Percentiles rank a stretch among this genome's conserved stretches.
Conservation (phyloP, 805 yeast genomes). For the Barnettozyma vustinii region DNA sequence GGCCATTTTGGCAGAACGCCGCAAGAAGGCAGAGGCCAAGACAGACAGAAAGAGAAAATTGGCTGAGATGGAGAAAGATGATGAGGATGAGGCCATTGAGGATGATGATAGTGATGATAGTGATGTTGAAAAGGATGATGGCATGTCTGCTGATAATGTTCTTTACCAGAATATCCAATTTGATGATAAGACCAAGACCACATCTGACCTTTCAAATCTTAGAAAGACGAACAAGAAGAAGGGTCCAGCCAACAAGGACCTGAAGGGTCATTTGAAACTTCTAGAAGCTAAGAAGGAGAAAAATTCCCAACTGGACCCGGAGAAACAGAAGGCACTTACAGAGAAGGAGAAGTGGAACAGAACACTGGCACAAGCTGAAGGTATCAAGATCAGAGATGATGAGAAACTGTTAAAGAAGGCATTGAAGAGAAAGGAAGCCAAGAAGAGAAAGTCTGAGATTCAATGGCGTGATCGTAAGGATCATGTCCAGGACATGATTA, state of each 20-base stretch:
- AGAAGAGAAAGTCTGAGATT: slow-evolving; percentile 77
- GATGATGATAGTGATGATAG: slow-evolving; percentile 33
- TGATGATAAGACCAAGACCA: slow-evolving; percentile 72
- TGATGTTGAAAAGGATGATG: slow-evolving; percentile 30
- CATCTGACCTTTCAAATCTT: slow-evolving; percentile 59
- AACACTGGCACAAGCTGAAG: slow-evolving; percentile 83
- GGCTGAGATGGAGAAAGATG: slow-evolving; percentile 33
- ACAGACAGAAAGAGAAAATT: slow-evolving; percentile 34
- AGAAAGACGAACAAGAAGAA: slow-evolving; percentile 58
- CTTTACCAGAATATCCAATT: slow-evolving; percentile 80
- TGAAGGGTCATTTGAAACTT: slow-evolving; percentile 73
- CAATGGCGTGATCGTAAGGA: slow-evolving; percentile 93
- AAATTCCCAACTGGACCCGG: slow-evolving; percentile 54
- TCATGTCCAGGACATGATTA: slow-evolving; percentile 66
- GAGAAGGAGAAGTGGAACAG: slow-evolving; percentile 83
- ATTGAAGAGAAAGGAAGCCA: slow-evolving; percentile 73
- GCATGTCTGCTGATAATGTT: slow-evolving; percentile 34
- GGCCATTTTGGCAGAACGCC: slow-evolving; percentile 65
- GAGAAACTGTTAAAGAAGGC: slow-evolving; percentile 85
- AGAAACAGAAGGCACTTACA: slow-evolving; percentile 47
- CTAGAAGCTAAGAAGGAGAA: slow-evolving; percentile 70
- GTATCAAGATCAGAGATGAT: slow-evolving; percentile 82
- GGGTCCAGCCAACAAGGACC: slow-evolving; percentile 83
- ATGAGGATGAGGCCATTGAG: slow-evolving; percentile 38
- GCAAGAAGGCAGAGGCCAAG: slow-evolving; percentile 33